Evolutionary conservation across 257 asterid species (phyloP), one percentile per base, ranked within the genome.

Genomic region (Lycium barbarum): DNA sequence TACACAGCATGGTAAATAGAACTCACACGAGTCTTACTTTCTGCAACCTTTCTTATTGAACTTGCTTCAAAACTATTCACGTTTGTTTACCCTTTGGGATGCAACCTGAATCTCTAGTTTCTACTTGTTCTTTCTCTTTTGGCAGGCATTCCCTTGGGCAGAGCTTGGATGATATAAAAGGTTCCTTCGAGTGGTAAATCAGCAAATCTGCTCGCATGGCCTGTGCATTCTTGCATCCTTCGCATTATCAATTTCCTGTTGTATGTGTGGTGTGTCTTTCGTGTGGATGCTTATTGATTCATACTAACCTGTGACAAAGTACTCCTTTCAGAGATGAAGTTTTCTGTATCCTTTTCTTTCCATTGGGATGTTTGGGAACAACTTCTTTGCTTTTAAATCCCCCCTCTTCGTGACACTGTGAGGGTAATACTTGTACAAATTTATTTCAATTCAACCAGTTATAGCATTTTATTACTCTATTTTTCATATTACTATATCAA

Each of bases 101-200:
- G 57, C 70, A 8, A 55, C 15, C 33, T 85, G 79, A 85, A 57
- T 87, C 7, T 9, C 20, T 59, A 20, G 36, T 5, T n/a, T 53
- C 0, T 51, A 12, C 38, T 57, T 66, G 49, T 54, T 88, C 36
- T 13, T 40, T 43, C 35, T 82, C 43, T 57, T 43, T 26, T 87
- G 82, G 89, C 95, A 96, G 99, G 91, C 88, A 70, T 14, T 96
- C 98, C 54, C 92, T 94, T n/a, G 99, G 99, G 85, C 96, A 96
- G 89, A 93, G 97, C 88, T 88, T 96, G 86, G 98, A 94, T 9
- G 98, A 92, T 45, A 85, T 96, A 54, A 90, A 81, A 88, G 99
- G 97, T 71, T 86, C 95, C 55, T 93, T 91, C 15, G 87, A 87
- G 63, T 51, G 86, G 45, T 90, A 51, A 76, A 13, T 40, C 22